Percentiles rank a stretch among this genome's conserved stretches.
These are phyloP conservation scores for Sisymbrium irio DNA, from an alignment of 345 rosid species.

Conservation along the genomic window DNA sequence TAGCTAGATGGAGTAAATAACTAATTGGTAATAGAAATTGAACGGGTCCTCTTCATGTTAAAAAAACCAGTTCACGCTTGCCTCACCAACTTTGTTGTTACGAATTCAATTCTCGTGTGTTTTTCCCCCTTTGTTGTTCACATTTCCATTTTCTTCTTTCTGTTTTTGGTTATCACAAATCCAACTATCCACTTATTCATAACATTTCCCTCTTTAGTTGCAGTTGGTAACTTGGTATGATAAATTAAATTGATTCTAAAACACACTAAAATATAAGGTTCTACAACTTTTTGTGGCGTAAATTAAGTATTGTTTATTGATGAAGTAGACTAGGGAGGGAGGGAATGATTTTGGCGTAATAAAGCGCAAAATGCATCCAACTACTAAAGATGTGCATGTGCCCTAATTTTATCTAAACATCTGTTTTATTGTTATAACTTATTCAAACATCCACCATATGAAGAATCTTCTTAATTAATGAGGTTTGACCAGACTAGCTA, in stretches of 20 bases:
- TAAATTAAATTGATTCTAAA: background rate
- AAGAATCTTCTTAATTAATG: background rate
- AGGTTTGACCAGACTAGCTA: background rate
- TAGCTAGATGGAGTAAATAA: background rate
- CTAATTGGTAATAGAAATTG: background rate
- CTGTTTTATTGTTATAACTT: background rate
- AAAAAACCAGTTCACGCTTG: background rate
- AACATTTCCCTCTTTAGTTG: background rate
- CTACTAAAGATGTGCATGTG: constrained; percentile 15
- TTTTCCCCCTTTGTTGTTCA: background rate
- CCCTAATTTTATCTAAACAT: background rate
- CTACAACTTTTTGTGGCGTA: background rate
- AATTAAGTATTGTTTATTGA: background rate
- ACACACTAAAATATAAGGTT: background rate
- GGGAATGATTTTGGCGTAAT: background rate
- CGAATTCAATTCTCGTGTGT: constrained; percentile 6
- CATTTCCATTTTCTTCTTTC: background rate
- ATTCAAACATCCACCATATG: background rate
- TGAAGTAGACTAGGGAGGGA: background rate
- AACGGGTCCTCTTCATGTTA: constrained; percentile 10
- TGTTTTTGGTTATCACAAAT: background rate
- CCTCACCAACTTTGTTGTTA: constrained; percentile 3
- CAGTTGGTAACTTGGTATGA: background rate
- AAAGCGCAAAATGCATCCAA: constrained; percentile 6
- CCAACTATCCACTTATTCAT: background rate